Conservation (phyloP, 176 grass and related monocot species). For the Elymus sibiricus region DNA sequence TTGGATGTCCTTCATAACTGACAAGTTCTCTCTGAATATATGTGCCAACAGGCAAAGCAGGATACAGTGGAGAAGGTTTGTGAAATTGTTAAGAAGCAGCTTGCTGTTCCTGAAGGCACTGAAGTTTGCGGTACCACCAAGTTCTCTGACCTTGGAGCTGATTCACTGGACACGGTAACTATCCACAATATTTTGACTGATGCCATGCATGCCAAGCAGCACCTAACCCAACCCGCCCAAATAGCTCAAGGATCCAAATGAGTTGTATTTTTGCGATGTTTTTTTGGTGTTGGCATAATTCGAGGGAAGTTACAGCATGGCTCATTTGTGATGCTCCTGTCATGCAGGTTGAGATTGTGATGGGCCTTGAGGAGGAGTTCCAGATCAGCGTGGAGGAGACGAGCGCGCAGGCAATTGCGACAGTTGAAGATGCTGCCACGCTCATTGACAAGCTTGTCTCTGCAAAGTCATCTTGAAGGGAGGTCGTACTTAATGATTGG, state of each 20-base stretch:
- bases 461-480: background rate
- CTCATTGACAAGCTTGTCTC: conserved; percentile 52
- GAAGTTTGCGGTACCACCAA: conserved; percentile 41
- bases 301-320: too few species aligned
- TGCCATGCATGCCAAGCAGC: background rate
- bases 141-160: conserved; percentile 59
- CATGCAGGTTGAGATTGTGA: conserved; percentile 64
- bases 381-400: conserved; percentile 54
- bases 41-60: conserved; percentile 41
- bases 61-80: conserved; percentile 63
- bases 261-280: background rate
- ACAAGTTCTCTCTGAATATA: background rate
- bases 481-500: background rate
- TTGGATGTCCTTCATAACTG: background rate
- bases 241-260: background rate
- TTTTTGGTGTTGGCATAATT: too few species aligned
- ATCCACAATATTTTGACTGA: background rate
- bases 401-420: conserved; percentile 45
- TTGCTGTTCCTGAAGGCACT: conserved; percentile 45
- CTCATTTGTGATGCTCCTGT: background rate
- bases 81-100: conserved; percentile 65
- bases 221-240: background rate
- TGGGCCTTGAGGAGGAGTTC: conserved; percentile 71
- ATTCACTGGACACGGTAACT: conserved; percentile 66
- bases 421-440: conserved; percentile 47